Base-by-base conservation (phyloP, 768 basidiomycete species). In the Termitomyces sp. region DNA sequence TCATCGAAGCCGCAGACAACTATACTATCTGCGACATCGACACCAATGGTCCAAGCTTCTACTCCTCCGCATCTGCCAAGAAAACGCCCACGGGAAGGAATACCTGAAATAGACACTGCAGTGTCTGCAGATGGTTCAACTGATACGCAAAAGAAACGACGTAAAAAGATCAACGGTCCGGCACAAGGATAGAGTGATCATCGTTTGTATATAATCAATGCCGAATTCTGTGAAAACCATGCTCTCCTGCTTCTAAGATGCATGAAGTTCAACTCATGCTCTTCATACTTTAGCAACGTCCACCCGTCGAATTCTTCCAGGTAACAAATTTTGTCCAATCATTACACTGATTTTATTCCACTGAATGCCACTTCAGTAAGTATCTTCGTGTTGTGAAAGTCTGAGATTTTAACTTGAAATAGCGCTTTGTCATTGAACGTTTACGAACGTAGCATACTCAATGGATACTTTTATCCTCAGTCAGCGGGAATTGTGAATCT, bases 141-240 rank as follows among this genome's bases (percentile, higher is more conserved):
- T 17, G 59, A 62, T 46, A 57, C 59, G 1, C 65, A 64, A 52
- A 69, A 70, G 53, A 70, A 70, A 62, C 68, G 67, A 46, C 62
- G 66, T 34, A 69, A 67, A 47, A 68, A 67, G 58, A 64, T 56
- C 28, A 66, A 62, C 28, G 59, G 58, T 0, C 30, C 22, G 5
- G 24, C 22, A 19, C 51, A 45, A 34, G 37, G 14, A 5, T 40
- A 53, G 37, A 28, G 3, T 50, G 15, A 37, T 37, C 19, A 37
- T 37, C 19, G 49, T 2, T 19, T 28, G 49, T 41, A 28, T 28
- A 26, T 41, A 40, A n/a, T 28, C 15, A 26, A 37, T 34, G 30
- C 15, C 42, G 5, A 24, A 11, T 4, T 12, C 10, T 22, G 19
- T 41, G 19, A 22, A 43, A 43, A 22, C 41, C 14, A 37, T 37